These are phyloP conservation scores for Diplodia mutila DNA, from an alignment of 2,329 filamentous ascomycete genomes.

Conservation along the genomic window DNA sequence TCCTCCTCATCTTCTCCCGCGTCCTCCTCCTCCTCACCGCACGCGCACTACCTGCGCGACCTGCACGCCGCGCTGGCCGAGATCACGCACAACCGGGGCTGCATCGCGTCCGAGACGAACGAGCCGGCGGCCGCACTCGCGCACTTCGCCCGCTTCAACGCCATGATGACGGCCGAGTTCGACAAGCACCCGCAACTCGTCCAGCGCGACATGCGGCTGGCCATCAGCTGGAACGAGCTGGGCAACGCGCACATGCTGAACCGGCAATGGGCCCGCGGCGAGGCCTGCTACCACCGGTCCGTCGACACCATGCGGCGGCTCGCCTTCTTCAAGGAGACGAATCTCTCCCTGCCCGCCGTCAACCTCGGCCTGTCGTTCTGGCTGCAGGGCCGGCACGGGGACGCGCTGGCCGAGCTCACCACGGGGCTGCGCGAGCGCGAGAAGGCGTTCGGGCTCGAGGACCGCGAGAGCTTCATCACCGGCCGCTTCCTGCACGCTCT, in stretches of 20 bases:
- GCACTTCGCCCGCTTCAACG: conserved; percentile 28
- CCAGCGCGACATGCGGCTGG: conserved; percentile 27
- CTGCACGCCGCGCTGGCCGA: conserved; percentile 28
- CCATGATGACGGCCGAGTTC: conserved; percentile 27
- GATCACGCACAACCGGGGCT: conserved; percentile 31
- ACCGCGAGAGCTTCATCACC: conserved; percentile 30
- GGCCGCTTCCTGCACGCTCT: conserved; percentile 31
- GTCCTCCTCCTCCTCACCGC: background rate
- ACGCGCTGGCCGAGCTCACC: conserved; percentile 24
- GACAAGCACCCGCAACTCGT: conserved; percentile 1
- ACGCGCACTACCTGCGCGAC: background rate
- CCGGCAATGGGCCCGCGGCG: conserved; percentile 26
- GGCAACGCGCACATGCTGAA: conserved; percentile 31
- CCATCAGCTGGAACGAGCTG: conserved; percentile 31
- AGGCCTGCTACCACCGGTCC: conserved; percentile 29
- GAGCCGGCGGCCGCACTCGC: conserved; percentile 26
- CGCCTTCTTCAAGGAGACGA: conserved; percentile 22
- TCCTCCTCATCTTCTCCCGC: no score
- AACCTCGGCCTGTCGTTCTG: conserved; percentile 33
- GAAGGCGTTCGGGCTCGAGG: conserved; percentile 26
- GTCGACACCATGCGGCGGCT: conserved; percentile 27
- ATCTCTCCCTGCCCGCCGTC: conserved; percentile 29
- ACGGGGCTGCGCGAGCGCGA: conserved; percentile 26
- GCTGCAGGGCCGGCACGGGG: conserved; percentile 27
- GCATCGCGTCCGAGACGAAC: conserved; percentile 30